Evolutionary conservation across 805 yeast species (phyloP).

Genomic region (Candida quercuum): DNA sequence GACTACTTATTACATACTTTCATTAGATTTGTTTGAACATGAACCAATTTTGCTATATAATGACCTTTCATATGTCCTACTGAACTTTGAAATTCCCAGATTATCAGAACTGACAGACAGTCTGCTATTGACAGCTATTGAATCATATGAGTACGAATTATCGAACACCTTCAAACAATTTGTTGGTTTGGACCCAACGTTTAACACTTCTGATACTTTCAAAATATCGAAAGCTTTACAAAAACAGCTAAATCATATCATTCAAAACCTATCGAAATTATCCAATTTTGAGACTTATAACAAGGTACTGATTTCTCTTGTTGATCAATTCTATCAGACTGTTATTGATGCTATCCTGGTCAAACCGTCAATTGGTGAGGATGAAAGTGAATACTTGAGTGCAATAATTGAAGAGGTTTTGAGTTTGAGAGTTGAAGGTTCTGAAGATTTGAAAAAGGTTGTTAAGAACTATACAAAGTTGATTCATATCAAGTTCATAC

Average conservation of each 20-base stretch:
- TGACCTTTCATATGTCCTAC: constrained; percentile 12
- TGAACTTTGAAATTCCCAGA: constrained; percentile 11
- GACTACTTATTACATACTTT: constrained; percentile 14
- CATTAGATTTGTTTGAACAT: constrained; percentile 8
- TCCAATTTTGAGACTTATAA: constrained; percentile 1
- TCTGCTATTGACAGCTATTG: constrained; percentile 9
- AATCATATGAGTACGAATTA: constrained; percentile 9
- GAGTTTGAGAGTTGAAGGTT: constrained; percentile 4
- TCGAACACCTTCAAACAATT: constrained; percentile 3
- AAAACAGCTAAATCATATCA: constrained; percentile 2
- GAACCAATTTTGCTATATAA: constrained; percentile 14
- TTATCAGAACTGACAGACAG: constrained; percentile 39
- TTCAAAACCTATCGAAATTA: constrained; percentile 6
- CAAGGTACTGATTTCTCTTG: constrained; percentile 10
- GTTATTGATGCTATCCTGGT: constrained; percentile 13
- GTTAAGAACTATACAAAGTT: constrained; percentile 18
- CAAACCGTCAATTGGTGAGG: constrained; percentile 19
- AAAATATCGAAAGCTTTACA: constrained; percentile 12
- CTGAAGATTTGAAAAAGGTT: background rate
- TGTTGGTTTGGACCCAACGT: constrained; percentile 15
- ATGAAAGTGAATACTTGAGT: constrained; percentile 19
- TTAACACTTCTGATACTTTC: constrained; percentile 12
- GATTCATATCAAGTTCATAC: constrained; percentile 16
- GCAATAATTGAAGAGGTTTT: constrained; percentile 14
- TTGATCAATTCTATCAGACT: constrained; percentile 16